A percentile compares a stretch with the other conserved stretches of the same genome.
Evolutionary conservation across 192 early-diverging fungal genomes (phyloP).

Genomic region (Entrophospora sp.): DNA sequence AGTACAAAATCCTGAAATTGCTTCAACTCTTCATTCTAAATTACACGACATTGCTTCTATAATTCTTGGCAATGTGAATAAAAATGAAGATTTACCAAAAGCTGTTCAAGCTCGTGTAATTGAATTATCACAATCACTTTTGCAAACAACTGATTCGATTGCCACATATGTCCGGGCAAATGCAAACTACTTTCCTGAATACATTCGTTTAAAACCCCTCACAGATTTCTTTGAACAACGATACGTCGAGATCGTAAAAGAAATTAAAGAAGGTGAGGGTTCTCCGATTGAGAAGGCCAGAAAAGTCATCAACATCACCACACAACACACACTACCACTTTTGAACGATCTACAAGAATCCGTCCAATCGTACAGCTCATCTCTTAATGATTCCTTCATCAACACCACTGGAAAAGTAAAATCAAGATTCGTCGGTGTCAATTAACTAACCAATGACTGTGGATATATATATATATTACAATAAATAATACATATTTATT

Average conservation of each 20-base stretch:
- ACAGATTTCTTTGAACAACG: constrained; percentile 36
- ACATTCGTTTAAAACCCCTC: constrained; percentile 35
- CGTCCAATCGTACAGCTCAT: too few species aligned
- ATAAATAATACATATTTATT: too few species aligned
- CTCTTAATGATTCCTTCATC: constrained; percentile 32
- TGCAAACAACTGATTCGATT: constrained; percentile 24
- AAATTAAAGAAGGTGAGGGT: constrained; percentile 35
- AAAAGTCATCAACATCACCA: constrained; percentile 41
- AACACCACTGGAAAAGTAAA: too few species aligned
- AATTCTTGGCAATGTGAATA: constrained; percentile 22
- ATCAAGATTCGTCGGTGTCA: too few species aligned
- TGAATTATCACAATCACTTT: constrained; percentile 20
- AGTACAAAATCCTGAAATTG: constrained; percentile 1
- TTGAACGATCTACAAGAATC: too few species aligned
- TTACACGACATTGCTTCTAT: constrained; percentile 17
- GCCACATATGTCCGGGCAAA: constrained; percentile 35
- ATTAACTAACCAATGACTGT: too few species aligned
- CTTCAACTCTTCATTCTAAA: background rate
- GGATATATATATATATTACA: too few species aligned
- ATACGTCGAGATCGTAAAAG: constrained; percentile 38
- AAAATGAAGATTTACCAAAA: constrained; percentile 25
- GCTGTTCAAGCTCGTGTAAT: constrained; percentile 24
- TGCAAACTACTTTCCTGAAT: constrained; percentile 19
- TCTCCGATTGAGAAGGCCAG: constrained; percentile 44
- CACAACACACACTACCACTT: constrained; percentile 39